phyloP scores from a whole-genome alignment of 768 basidiomycete species.

The Tylopilus felleus region DNA sequence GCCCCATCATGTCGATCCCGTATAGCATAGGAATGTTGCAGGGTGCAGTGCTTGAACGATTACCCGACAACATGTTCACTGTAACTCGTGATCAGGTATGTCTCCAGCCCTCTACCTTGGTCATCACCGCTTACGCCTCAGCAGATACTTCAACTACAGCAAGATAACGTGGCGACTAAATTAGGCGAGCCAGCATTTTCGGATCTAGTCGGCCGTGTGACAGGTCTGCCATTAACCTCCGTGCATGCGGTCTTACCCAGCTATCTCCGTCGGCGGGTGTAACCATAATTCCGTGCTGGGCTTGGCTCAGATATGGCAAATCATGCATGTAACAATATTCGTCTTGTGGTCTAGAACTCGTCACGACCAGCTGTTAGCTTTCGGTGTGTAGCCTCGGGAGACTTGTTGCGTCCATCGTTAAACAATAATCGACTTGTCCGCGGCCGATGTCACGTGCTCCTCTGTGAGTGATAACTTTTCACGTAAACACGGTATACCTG shows the following conservation, averaged over 20 bases:
- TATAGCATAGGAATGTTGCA: constrained; percentile 62
- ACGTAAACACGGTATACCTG: background rate
- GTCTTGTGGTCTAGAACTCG: background rate
- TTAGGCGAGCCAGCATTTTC: constrained; percentile 28
- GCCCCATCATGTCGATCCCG: constrained; percentile 64
- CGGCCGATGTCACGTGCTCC: background rate
- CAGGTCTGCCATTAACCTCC: constrained; percentile 39
- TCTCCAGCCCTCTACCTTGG: background rate
- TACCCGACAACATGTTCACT: constrained; percentile 65
- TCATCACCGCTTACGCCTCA: background rate
- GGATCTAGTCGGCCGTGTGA: constrained; percentile 38
- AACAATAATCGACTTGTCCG: background rate
- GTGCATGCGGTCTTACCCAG: constrained; percentile 54
- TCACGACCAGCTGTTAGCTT: background rate
- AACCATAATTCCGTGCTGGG: background rate
- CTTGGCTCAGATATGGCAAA: background rate
- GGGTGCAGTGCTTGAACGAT: constrained; percentile 57
- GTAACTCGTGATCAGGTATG: constrained; percentile 65
- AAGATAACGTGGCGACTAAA: constrained; percentile 52
- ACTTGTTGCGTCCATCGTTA: no score
- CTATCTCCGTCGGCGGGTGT: constrained; percentile 32
- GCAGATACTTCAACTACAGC: constrained; percentile 62
- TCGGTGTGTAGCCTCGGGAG: background rate
- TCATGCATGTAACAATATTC: background rate
- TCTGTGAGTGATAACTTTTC: background rate